phyloP scores from a whole-genome alignment of 352 stramenopile genomes.

The Phytophthora crassamura region DNA sequence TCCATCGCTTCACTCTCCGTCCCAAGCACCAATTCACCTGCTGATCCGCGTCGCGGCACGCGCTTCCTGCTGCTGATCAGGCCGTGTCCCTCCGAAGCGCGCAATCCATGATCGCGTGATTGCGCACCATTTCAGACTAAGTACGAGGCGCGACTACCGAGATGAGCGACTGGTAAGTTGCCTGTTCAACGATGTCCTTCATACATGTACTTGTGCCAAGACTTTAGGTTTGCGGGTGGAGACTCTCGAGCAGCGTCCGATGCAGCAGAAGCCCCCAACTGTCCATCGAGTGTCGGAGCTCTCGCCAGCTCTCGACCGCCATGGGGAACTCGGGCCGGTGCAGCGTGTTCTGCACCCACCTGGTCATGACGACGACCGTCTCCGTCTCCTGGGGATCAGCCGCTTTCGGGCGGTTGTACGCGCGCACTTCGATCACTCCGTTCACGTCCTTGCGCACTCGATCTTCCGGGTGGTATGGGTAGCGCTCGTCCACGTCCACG shows the following conservation, averaged over 20 bases:
- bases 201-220: no score
- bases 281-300: conserved; percentile 36
- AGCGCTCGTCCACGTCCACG: conserved; percentile 37
- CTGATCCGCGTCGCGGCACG: not conserved
- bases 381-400: conserved; percentile 9
- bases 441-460: conserved; percentile 41
- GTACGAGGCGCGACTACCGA: conserved; percentile 11
- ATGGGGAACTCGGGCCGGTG: conserved; percentile 36
- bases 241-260: conserved; percentile 32
- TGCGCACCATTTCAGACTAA: conserved; percentile 12
- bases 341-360: conserved; percentile 40
- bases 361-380: conserved; percentile 37
- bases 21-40: conserved; percentile 1
- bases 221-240: conserved; percentile 19
- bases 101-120: conserved; percentile 26
- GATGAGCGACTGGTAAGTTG: conserved; percentile 6
- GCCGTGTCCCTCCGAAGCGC: conserved; percentile 1
- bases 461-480: conserved; percentile 33
- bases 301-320: conserved; percentile 20
- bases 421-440: conserved; percentile 32
- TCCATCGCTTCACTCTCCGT: conserved; percentile 15
- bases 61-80: not conserved
- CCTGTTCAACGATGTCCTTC: not conserved
- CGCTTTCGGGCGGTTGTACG: conserved; percentile 20
- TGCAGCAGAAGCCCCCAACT: conserved; percentile 39